A percentile compares a stretch with the other conserved stretches of the same genome.
These are phyloP conservation scores for Pseudocercospora vitis DNA, from an alignment of 2,329 filamentous ascomycete genomes.

Conservation along the genomic window DNA sequence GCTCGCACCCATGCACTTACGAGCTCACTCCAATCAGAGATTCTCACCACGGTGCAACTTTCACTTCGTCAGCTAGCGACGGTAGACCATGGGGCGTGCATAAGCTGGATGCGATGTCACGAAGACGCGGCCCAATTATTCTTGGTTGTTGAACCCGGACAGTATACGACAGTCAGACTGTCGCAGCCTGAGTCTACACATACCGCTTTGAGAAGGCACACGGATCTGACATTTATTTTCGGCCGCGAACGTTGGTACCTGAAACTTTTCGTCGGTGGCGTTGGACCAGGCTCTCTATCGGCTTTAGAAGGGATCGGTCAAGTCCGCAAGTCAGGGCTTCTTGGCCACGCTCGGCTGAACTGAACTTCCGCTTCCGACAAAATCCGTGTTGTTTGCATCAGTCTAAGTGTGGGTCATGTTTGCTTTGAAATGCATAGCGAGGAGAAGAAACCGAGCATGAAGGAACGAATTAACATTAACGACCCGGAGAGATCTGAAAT, in stretches of 20 bases:
- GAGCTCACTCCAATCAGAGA: constrained; percentile 4
- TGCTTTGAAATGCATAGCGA: background rate
- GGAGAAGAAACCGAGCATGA: background rate
- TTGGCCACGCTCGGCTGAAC: background rate
- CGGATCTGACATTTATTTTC: constrained; percentile 5
- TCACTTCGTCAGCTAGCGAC: no score
- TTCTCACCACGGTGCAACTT: no score
- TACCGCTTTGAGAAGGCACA: background rate
- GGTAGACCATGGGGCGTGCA: constrained; percentile 9
- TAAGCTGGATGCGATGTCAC: constrained; percentile 15
- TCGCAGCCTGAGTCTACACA: background rate
- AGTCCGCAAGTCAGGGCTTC: constrained; percentile 1
- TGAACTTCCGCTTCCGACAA: background rate
- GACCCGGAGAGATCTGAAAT: background rate
- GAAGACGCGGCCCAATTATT: constrained; percentile 14
- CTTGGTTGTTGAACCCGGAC: no score
- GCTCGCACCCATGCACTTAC: background rate
- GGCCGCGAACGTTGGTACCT: constrained; percentile 4
- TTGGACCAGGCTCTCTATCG: constrained; percentile 3
- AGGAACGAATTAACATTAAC: constrained; percentile 1
- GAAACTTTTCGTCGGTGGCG: constrained; percentile 3
- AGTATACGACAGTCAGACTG: no score
- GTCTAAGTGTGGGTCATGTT: background rate
- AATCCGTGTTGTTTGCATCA: background rate
- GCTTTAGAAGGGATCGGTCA: constrained; percentile 2